These are phyloP conservation scores for Xylariaceae sp. DNA, from an alignment of 2,329 filamentous ascomycete species.

Conservation along the genomic window DNA sequence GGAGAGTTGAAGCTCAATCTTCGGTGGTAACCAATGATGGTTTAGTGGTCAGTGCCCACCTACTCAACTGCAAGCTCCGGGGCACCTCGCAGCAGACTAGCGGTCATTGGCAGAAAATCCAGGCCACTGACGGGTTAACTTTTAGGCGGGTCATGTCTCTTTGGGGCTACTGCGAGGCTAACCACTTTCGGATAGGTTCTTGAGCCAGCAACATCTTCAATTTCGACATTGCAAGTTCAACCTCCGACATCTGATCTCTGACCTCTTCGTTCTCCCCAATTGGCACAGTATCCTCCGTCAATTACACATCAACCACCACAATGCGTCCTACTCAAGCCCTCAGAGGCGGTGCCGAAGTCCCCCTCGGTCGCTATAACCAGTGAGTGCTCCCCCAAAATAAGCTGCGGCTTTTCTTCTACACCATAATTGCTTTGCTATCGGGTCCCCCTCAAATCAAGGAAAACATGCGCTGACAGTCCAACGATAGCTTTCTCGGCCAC, in stretches of 20 bases:
- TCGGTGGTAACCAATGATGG: neutral
- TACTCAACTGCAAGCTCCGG: too few species aligned
- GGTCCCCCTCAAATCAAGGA: neutral
- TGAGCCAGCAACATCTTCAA: slow-evolving; percentile 32
- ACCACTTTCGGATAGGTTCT: slow-evolving; percentile 25
- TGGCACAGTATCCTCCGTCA: slow-evolving; percentile 37
- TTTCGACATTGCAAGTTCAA: slow-evolving; percentile 39
- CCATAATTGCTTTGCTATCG: neutral
- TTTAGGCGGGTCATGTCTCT: slow-evolving; percentile 30
- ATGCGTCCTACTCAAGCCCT: slow-evolving; percentile 57
- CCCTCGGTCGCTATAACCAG: slow-evolving; percentile 52
- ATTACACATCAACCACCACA: slow-evolving; percentile 38
- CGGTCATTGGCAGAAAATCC: too few species aligned
- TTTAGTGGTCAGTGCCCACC: neutral
- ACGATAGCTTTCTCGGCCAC: slow-evolving; percentile 70
- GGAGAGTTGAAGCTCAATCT: slow-evolving; percentile 21
- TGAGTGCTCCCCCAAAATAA: slow-evolving; percentile 41
- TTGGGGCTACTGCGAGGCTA: slow-evolving; percentile 25
- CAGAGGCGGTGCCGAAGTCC: slow-evolving; percentile 47
- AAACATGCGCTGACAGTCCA: slow-evolving; percentile 29
- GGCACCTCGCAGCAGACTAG: too few species aligned
- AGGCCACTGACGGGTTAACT: slow-evolving; percentile 26
- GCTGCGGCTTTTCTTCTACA: slow-evolving; percentile 42
- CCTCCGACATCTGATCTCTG: slow-evolving; percentile 20
- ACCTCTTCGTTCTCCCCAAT: slow-evolving; percentile 35